Conservation (phyloP, 2,329 filamentous ascomycete species). For the Lasiodiplodia hormozganensis region DNA sequence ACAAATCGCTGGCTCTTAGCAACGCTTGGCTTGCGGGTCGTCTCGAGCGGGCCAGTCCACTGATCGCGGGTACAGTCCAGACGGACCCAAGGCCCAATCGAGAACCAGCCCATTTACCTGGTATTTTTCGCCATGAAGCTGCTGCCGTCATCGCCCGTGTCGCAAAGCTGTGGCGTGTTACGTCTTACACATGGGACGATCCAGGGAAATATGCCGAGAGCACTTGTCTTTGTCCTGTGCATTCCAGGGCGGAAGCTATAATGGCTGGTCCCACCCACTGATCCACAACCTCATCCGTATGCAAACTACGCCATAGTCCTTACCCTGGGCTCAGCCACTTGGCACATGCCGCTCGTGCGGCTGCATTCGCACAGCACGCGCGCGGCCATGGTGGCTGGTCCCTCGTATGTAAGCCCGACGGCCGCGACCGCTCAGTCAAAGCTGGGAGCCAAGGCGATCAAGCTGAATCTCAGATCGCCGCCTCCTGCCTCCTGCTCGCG, state of each 20-base stretch:
- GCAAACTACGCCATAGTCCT: slow-evolving; percentile 12
- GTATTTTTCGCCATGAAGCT: not conserved
- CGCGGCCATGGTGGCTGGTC: not conserved
- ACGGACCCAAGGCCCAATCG: not conserved
- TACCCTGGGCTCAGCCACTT: slow-evolving; percentile 3
- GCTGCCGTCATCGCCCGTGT: not conserved
- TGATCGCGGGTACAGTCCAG: not conserved
- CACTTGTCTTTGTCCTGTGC: slow-evolving; percentile 17
- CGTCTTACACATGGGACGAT: slow-evolving; percentile 6
- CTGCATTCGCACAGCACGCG: slow-evolving; percentile 12
- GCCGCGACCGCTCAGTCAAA: slow-evolving; percentile 54
- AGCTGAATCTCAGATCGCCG: slow-evolving; percentile 68
- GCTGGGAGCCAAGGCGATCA: slow-evolving; percentile 65
- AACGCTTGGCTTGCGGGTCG: not conserved
- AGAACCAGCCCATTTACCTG: not conserved
- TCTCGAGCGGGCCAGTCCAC: not conserved
- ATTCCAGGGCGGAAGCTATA: slow-evolving; percentile 20
- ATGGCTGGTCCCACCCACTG: slow-evolving; percentile 15
- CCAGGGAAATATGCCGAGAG: slow-evolving; percentile 6
- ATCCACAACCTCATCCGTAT: slow-evolving; percentile 12
- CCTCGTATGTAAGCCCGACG: not conserved
- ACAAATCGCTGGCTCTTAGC: not conserved
- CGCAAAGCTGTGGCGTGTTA: not conserved
- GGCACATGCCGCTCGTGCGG: slow-evolving; percentile 3
- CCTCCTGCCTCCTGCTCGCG: slow-evolving; percentile 61